Evolutionary conservation across 352 stramenopile genomes (phyloP), one percentile per base, ranked within the genome.

Genomic region (Phytophthora hybrid): DNA sequence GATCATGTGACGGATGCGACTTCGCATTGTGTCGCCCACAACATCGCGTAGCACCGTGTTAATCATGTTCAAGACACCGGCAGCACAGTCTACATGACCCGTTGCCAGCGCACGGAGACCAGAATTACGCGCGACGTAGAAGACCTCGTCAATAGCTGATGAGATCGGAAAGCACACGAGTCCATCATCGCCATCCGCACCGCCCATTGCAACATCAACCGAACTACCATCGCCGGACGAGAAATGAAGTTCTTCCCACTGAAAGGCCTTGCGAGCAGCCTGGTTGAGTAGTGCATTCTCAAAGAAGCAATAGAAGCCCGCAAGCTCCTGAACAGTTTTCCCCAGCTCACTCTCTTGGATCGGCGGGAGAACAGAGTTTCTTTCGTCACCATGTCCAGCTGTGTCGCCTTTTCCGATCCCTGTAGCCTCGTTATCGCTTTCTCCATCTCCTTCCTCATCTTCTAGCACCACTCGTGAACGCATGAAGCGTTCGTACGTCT

Each of bases 401-500:
- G 10, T 13, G 10, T 37, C 6, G 4, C 62, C 49, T 14, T 52
- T 55, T 18, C 71, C 59, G 26, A 10, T 67, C 63, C 62, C 49
- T 66, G 13, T 26, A 53, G 54, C 52, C 29, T 49, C 59, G 31
- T 61, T 16, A 32, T 62, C 37, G 37, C 37, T 49, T 26, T 54
- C 46, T 21, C 16, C 44, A 11, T 51, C 41, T 18, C 31, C 18
- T 16, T 77, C 60, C 0, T 59, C 37, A 8, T 69, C 68, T 9
- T 71, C 56, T 57, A n/a, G 23, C 4, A 69, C 21, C 29, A 92
- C 80, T 14, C 89, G 82, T 6, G 87, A 94, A 13, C 87, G 86
- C 82, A 97, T 94, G 68, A 96, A 97, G 9, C 90, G 89, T 69
- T 97, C 90, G 69, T 92, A 97, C 13, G 90, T 97, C 77, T 97